Conservation (phyloP, 805 yeast genomes). For the Candida easanensis region DNA sequence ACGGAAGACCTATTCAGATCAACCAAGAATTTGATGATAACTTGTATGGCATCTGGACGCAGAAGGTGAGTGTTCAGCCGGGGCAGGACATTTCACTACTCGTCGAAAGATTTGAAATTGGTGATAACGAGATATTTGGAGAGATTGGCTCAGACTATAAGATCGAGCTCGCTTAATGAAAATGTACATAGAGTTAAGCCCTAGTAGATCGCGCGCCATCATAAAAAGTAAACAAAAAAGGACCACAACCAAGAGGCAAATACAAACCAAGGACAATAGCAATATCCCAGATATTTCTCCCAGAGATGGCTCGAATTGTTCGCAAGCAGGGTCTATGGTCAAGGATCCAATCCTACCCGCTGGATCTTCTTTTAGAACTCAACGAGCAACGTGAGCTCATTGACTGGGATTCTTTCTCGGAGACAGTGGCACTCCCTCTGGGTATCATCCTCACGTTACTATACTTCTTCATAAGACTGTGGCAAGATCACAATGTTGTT, state of each 20-base stretch:
- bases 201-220: too few species aligned
- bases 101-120: conserved; percentile 49
- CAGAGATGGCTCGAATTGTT: conserved; percentile 21
- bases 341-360: conserved; percentile 22
- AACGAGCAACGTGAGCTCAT: conserved; percentile 28
- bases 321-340: conserved; percentile 23
- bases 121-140: conserved; percentile 37
- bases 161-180: conserved; percentile 12
- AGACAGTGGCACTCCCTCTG: conserved; percentile 25
- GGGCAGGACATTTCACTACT: conserved; percentile 35
- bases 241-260: too few species aligned
- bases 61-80: conserved; percentile 11
- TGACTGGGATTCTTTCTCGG: conserved; percentile 29
- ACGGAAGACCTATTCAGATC: conserved; percentile 31
- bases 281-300: too few species aligned
- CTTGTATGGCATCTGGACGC: conserved; percentile 41
- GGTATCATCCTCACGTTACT: conserved; percentile 23
- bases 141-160: conserved; percentile 35
- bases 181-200: too few species aligned
- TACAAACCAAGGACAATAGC: too few species aligned
- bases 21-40: conserved; percentile 41
- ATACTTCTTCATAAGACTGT: conserved; percentile 25
- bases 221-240: too few species aligned
- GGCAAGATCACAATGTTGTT: conserved; percentile 20
- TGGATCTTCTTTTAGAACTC: conserved; percentile 23